A percentile compares a stretch with the other conserved stretches of the same genome.
Conservation (phyloP, 345 rosid species). For the Linum trigynum region DNA sequence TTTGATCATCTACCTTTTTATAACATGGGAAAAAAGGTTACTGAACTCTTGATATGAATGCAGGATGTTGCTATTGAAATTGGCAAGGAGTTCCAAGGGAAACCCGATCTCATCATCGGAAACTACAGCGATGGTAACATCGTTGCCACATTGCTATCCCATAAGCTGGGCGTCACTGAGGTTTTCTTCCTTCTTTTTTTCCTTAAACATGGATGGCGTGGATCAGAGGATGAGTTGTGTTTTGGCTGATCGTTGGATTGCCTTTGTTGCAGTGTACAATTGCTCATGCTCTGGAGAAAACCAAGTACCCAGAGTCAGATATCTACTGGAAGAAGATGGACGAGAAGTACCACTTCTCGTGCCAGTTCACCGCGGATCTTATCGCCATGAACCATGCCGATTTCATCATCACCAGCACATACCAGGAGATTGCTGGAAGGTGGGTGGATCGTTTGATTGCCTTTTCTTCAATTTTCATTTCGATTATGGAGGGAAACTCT, state of each 20-base stretch:
- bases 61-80: constrained; percentile 83
- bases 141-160: constrained; percentile 82
- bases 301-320: constrained; percentile 90
- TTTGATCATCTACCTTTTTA: constrained; percentile 18
- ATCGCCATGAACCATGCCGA: constrained; percentile 95
- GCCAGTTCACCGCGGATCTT: constrained; percentile 94
- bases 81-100: constrained; percentile 70
- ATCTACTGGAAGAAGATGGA: constrained; percentile 91
- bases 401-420: constrained; percentile 96
- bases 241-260: not conserved
- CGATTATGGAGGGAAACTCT: too few relatives aligned
- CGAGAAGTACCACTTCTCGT: constrained; percentile 86
- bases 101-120: constrained; percentile 87
- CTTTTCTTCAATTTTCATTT: too few relatives aligned
- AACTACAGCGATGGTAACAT: constrained; percentile 96
- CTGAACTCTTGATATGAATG: not conserved
- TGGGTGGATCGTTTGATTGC: constrained; percentile 5
- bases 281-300: constrained; percentile 94
- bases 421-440: constrained; percentile 99
- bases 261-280: constrained; percentile 61
- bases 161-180: constrained; percentile 88
- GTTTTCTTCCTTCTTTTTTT: constrained; percentile 23
- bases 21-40: not conserved
- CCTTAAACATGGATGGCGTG: not conserved
- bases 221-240: not conserved